These are phyloP conservation scores for Cardiospermum halicacabum DNA, from an alignment of 345 rosid genomes.

Conservation along the genomic window DNA sequence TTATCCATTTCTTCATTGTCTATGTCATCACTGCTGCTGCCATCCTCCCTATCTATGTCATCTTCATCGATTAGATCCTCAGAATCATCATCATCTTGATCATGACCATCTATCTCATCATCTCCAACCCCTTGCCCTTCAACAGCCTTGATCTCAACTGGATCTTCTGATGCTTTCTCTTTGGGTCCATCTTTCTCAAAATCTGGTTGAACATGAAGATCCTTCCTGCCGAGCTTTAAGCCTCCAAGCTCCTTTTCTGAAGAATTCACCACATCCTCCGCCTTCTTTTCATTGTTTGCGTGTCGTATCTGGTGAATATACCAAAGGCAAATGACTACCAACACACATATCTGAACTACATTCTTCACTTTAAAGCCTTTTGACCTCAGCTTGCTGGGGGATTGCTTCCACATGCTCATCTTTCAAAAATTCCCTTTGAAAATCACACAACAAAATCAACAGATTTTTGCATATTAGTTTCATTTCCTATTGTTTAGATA, in stretches of 20 bases:
- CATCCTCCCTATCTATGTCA: conserved; percentile 39
- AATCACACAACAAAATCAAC: too few relatives aligned
- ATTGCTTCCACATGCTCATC: conserved; percentile 35
- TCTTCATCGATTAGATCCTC: conserved; percentile 60
- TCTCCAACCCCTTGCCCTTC: conserved; percentile 41
- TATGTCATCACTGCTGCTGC: conserved; percentile 21
- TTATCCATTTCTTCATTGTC: conserved; percentile 22
- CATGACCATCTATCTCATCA: conserved; percentile 43
- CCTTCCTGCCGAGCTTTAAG: conserved; percentile 52
- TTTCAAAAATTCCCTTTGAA: conserved; percentile 1
- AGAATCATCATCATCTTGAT: conserved; percentile 43
- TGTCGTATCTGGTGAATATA: conserved; percentile 49
- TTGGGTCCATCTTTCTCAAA: conserved; percentile 7
- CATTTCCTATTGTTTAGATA: background rate
- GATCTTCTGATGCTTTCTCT: conserved; percentile 26
- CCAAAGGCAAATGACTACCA: conserved; percentile 52
- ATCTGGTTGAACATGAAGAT: conserved; percentile 21
- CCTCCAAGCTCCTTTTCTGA: conserved; percentile 17
- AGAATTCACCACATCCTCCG: background rate
- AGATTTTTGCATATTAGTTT: background rate
- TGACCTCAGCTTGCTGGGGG: conserved; percentile 39
- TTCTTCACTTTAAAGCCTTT: conserved; percentile 62
- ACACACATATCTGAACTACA: conserved; percentile 42
- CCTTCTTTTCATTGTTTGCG: conserved; percentile 21
- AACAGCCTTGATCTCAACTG: conserved; percentile 23